phyloP scores from a whole-genome alignment of 768 basidiomycete species.

The Phylloporus arenicola region DNA sequence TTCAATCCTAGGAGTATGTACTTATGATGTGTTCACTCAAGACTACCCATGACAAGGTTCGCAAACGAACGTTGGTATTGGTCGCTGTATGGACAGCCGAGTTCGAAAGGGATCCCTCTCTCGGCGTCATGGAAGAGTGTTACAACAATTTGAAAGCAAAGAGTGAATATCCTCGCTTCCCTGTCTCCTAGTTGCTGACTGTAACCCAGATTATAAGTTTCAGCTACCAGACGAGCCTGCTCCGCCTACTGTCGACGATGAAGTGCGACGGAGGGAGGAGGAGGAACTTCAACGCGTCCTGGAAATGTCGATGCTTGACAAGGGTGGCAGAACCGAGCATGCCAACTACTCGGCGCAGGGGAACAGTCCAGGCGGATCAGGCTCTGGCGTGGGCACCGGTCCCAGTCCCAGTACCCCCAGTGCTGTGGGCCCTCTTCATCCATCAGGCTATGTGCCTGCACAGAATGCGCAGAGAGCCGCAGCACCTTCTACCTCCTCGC shows the following conservation, averaged over 20 bases:
- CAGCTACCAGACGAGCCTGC: constrained; percentile 55
- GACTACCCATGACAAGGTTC: constrained; percentile 92
- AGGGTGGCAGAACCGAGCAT: constrained; percentile 69
- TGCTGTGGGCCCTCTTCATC: constrained; percentile 33
- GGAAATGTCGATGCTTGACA: constrained; percentile 90
- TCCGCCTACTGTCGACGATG: constrained; percentile 71
- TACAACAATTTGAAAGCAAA: constrained; percentile 78
- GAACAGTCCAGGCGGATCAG: constrained; percentile 34
- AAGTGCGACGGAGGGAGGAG: constrained; percentile 78
- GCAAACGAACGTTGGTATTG: constrained; percentile 61
- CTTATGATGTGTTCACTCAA: constrained; percentile 30
- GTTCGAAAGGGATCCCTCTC: constrained; percentile 71
- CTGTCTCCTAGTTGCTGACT: constrained; percentile 9
- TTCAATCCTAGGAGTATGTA: not conserved
- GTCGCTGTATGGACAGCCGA: constrained; percentile 82
- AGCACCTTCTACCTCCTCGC: constrained; percentile 26
- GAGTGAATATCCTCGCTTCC: constrained; percentile 42
- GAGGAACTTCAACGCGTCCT: constrained; percentile 91
- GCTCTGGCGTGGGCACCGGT: constrained; percentile 3
- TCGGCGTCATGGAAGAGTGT: constrained; percentile 90
- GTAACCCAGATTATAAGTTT: constrained; percentile 61
- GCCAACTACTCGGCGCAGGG: constrained; percentile 38
- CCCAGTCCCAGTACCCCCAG: constrained; percentile 22
- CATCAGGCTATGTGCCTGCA: constrained; percentile 56
- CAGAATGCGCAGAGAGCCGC: constrained; percentile 39